phyloP scores from a whole-genome alignment of 257 asterid genomes.

The Solanum paucissectum region DNA sequence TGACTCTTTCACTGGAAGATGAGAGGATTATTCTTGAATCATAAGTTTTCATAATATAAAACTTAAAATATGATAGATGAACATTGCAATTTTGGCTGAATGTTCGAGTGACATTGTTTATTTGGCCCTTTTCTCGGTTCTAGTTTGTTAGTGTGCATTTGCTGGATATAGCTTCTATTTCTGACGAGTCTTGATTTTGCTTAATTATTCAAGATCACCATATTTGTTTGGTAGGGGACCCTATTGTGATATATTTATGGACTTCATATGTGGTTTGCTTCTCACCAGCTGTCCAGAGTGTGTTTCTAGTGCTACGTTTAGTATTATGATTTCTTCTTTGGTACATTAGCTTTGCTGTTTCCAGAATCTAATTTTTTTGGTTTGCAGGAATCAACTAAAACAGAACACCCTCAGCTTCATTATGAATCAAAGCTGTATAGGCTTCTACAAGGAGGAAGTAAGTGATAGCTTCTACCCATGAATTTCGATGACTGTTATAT shows the following conservation, averaged over 20 bases:
- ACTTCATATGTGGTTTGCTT: background rate
- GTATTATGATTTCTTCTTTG: background rate
- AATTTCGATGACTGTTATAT: background rate
- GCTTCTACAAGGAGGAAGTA: slow-evolving; percentile 95
- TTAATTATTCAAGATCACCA: background rate
- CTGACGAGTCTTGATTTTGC: background rate
- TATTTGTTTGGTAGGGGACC: background rate
- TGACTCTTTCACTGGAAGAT: background rate
- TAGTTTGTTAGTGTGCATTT: background rate
- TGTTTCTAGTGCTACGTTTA: background rate
- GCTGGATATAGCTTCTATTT: background rate
- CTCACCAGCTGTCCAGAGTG: background rate
- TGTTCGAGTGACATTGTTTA: background rate
- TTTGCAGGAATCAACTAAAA: slow-evolving; percentile 69
- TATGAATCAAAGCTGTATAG: slow-evolving; percentile 78
- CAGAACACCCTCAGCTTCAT: slow-evolving; percentile 90
- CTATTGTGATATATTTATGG: background rate
- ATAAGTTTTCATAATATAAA: background rate
- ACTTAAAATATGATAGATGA: background rate
- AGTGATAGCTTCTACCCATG: slow-evolving; percentile 15
- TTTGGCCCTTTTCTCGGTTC: background rate
- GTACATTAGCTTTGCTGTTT: background rate
- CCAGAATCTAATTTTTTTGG: background rate
- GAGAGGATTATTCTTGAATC: background rate
- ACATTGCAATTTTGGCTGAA: background rate